A percentile compares a stretch with the other conserved stretches of the same genome.
These are phyloP conservation scores for Euphorbia celastroides DNA, from an alignment of 441 rosid species.

Conservation along the genomic window DNA sequence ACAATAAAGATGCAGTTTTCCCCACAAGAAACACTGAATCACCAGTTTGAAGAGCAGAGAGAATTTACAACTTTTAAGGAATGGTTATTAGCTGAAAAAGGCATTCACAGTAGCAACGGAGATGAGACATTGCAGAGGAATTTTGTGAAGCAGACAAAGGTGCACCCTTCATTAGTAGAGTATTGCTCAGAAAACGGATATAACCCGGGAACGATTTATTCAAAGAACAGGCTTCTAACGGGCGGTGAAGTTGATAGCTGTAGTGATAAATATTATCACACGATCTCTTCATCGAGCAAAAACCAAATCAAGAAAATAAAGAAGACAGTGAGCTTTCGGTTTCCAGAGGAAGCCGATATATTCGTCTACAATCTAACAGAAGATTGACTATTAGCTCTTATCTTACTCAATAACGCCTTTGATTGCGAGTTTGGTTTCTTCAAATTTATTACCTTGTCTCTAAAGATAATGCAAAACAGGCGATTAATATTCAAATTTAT, in stretches of 20 bases:
- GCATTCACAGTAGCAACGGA: conserved; percentile 10
- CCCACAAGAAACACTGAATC: conserved; percentile 11
- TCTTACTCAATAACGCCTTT: too few relatives aligned
- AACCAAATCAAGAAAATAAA: conserved; percentile 22
- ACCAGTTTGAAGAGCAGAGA: conserved; percentile 5
- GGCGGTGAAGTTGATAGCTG: conserved; percentile 4
- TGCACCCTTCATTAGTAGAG: conserved; percentile 16
- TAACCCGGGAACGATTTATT: conserved; percentile 15
- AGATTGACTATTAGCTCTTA: too few relatives aligned
- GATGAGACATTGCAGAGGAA: conserved; percentile 13
- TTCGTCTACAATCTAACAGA: too few relatives aligned
- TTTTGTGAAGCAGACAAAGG: conserved; percentile 22
- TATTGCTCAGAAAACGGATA: conserved; percentile 2
- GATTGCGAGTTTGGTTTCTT: too few relatives aligned
- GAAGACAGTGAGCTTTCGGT: conserved; percentile 41
- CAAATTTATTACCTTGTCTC: too few relatives aligned
- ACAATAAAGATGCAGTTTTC: background rate
- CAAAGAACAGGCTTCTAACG: conserved; percentile 15
- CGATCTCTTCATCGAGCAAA: background rate
- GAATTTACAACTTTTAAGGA: conserved; percentile 24
- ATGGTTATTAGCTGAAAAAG: conserved; percentile 21
- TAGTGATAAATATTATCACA: too few relatives aligned
- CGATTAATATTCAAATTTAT: too few relatives aligned
- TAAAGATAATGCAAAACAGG: too few relatives aligned
- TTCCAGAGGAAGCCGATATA: too few relatives aligned